A percentile compares a stretch with the other conserved stretches of the same genome.
These are phyloP conservation scores for Mallotus japonicus DNA, from an alignment of 441 rosid genomes.

Conservation along the genomic window DNA sequence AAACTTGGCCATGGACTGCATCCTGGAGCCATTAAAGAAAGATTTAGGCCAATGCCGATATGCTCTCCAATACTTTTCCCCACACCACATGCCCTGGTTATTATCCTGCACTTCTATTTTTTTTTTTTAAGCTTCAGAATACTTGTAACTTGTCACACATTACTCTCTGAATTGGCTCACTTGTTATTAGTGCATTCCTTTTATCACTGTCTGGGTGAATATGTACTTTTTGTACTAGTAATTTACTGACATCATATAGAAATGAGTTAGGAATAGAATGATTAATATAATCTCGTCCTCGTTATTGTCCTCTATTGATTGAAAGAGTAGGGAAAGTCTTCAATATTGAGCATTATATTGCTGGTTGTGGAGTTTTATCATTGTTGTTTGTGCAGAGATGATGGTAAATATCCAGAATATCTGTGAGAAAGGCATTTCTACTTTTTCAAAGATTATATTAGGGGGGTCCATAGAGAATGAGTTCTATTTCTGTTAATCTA, in stretches of 20 bases:
- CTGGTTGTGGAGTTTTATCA: too few species aligned
- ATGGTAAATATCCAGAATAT: neutral
- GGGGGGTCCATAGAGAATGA: neutral
- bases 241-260: neutral
- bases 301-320: neutral
- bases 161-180: neutral
- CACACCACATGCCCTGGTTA: conserved; percentile 91
- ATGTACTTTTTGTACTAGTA: neutral
- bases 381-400: neutral
- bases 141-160: conserved; percentile 6
- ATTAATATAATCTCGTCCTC: neutral
- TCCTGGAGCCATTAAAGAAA: conserved; percentile 61
- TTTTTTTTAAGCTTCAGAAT: conserved; percentile 1
- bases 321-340: neutral
- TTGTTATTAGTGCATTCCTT: neutral
- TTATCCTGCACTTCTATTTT: conserved; percentile 20
- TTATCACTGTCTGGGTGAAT: neutral
- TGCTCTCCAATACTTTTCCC: conserved; percentile 86
- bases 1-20: conserved; percentile 48
- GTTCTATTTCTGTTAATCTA: neutral
- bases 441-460: neutral
- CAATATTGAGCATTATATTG: neutral
- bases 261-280: neutral
- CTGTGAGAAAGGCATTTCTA: conserved; percentile 5
- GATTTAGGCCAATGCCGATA: conserved; percentile 93